These are phyloP conservation scores for Wickerhamomyces queroliae DNA, from an alignment of 805 yeast species.

Conservation along the genomic window DNA sequence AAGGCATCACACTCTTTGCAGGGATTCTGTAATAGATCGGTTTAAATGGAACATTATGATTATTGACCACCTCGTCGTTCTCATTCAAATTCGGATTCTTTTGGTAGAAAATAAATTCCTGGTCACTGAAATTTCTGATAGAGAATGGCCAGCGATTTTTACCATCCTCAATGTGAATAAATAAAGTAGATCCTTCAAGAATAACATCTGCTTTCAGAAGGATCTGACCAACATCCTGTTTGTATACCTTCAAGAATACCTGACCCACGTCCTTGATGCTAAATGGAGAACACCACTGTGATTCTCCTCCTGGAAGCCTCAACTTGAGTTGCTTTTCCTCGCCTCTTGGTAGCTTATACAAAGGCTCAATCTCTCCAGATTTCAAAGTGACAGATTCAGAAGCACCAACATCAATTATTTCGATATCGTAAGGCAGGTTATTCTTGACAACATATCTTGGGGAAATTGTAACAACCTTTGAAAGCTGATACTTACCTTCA, in stretches of 20 bases:
- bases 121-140: constrained; percentile 80
- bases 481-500: constrained; percentile 69
- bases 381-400: constrained; percentile 41
- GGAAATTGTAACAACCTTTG: constrained; percentile 72
- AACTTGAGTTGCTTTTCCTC: constrained; percentile 55
- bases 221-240: constrained; percentile 58
- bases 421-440: constrained; percentile 47
- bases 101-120: constrained; percentile 84
- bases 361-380: constrained; percentile 44
- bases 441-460: constrained; percentile 82
- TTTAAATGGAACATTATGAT: constrained; percentile 50
- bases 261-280: constrained; percentile 80
- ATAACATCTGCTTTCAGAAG: constrained; percentile 67
- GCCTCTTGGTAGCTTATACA: constrained; percentile 56
- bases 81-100: constrained; percentile 67
- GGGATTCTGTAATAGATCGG: constrained; percentile 83
- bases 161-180: constrained; percentile 69
- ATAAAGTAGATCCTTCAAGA: constrained; percentile 78
- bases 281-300: constrained; percentile 87
- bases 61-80: constrained; percentile 52
- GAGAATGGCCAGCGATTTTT: constrained; percentile 88
- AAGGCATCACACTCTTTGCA: constrained; percentile 92
- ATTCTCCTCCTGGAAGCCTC: constrained; percentile 48
- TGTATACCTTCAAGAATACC: constrained; percentile 62
- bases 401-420: constrained; percentile 64